phyloP scores from a whole-genome alignment of 805 yeast species.

The Wickerhamomyces kurtzmanii region DNA sequence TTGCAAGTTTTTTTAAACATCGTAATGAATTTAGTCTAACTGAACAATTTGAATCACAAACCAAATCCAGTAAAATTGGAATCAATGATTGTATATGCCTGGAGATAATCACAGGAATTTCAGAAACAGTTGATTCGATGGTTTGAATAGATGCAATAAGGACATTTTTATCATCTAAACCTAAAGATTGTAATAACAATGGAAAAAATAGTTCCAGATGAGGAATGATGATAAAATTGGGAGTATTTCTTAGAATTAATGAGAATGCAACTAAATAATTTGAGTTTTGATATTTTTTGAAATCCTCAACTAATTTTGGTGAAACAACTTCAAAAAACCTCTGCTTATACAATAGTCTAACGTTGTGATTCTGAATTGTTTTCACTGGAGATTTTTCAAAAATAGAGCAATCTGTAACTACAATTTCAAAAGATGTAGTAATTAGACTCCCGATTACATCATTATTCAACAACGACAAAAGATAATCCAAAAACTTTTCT shows the following conservation, averaged over 20 bases:
- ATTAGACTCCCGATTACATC: conserved; percentile 23
- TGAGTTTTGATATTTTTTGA: conserved; percentile 28
- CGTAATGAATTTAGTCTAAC: conserved; percentile 50
- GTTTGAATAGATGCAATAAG: conserved; percentile 55
- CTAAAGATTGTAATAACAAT: conserved; percentile 55
- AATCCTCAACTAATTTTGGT: conserved; percentile 42
- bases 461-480: conserved; percentile 25
- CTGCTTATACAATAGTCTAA: conserved; percentile 71
- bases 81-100: conserved; percentile 48
- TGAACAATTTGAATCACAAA: conserved; percentile 21
- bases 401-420: conserved; percentile 58
- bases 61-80: conserved; percentile 35
- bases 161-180: conserved; percentile 35
- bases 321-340: conserved; percentile 56
- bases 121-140: conserved; percentile 42
- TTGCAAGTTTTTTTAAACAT: conserved; percentile 42
- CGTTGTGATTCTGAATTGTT: conserved; percentile 40
- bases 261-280: conserved; percentile 60
- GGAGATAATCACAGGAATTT: conserved; percentile 40
- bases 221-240: conserved; percentile 51
- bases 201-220: conserved; percentile 62
- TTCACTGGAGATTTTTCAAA: conserved; percentile 42
- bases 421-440: conserved; percentile 50
- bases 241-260: conserved; percentile 52
- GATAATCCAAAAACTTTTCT: conserved; percentile 19